Base-by-base conservation (phyloP, 257 asterid species). In the Solanum corneliomulleri region DNA sequence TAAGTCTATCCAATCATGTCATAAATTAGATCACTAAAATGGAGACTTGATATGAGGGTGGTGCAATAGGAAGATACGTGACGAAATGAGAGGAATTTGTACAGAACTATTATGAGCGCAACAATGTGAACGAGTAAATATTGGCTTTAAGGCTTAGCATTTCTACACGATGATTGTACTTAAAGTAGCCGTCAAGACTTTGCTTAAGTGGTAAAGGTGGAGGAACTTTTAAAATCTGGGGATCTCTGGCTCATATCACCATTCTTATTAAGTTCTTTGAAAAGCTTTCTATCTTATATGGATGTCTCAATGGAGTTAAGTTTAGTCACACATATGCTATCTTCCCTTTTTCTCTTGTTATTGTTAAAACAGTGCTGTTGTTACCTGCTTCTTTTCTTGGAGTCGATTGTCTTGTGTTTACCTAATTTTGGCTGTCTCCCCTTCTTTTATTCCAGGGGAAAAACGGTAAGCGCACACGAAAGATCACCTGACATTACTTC, bases 401-500 rank as follows among this genome's bases (percentile, higher is more conserved):
- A 80, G 68, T 80, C 42, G 10, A 78, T 45, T 80, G 44, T 64
- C 42, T 80, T 1, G 27, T 35, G 15, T 49, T 80, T 10, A 29
- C 85, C 85, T 49, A 80, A 80, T 80, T 29, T 80, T 80, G 27
- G 37, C 68, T n/a, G 12, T 44, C 41, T 49, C 85, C 12, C 6
- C 69, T 20, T 49, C 20, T 49, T 15, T 27, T 49, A 72, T 72
- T 86, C 37, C 88, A 96, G 98, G 95, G 85, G 89, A 87, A 71
- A 92, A 83, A 93, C 88, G 83, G 95, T 90, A 86, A 94, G 94
- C 87, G 88, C 86, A 86, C 87, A 14, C 41, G 71, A 80, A 42
- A 89, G 88, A 82, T 91, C 97, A 74, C 92, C 98, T 14, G 77
- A 68, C 88, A 89, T 69, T 86, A 85, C 91, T 72, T 81, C 89